phyloP scores from a whole-genome alignment of 2,329 filamentous ascomycete genomes.

The Talaromyces rugulosus region DNA sequence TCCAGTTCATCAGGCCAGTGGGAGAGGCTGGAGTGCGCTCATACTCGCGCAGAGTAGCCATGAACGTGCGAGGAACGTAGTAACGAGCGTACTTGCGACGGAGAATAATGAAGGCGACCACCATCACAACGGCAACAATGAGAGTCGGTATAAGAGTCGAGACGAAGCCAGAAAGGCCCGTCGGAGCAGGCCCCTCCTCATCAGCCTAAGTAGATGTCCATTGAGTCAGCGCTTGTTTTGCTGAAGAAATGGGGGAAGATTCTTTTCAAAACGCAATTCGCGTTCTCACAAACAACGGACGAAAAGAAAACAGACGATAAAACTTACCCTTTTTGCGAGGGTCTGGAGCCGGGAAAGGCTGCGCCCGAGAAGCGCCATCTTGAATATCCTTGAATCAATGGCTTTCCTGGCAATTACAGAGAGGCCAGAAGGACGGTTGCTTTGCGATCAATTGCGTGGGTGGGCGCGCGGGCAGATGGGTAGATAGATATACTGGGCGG shows the following conservation, averaged over 20 bases:
- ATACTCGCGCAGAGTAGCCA: slow-evolving; percentile 48
- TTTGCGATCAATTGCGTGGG: background rate
- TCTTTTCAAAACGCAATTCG: background rate
- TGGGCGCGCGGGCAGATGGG: background rate
- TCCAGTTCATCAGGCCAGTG: slow-evolving; percentile 63
- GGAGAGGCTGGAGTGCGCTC: slow-evolving; percentile 59
- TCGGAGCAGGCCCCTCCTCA: slow-evolving; percentile 18
- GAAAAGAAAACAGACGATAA: background rate
- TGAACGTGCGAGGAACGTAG: slow-evolving; percentile 54
- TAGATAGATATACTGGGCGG: background rate
- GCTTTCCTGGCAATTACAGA: background rate
- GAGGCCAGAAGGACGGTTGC: background rate
- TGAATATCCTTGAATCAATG: background rate
- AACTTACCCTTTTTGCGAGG: slow-evolving; percentile 3
- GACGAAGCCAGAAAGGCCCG: slow-evolving; percentile 44
- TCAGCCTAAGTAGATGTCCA: background rate
- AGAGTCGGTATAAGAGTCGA: slow-evolving; percentile 47
- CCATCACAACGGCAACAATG: slow-evolving; percentile 41
- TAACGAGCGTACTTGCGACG: slow-evolving; percentile 46
- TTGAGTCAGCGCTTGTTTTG: background rate
- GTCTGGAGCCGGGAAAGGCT: slow-evolving; percentile 5
- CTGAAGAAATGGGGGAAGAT: background rate
- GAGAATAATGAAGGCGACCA: slow-evolving; percentile 49
- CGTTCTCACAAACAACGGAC: background rate
- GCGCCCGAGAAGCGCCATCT: slow-evolving; percentile 8